Conservation (phyloP, 495 filamentous ascomycete genomes). For the Terfezia claveryi region DNA sequence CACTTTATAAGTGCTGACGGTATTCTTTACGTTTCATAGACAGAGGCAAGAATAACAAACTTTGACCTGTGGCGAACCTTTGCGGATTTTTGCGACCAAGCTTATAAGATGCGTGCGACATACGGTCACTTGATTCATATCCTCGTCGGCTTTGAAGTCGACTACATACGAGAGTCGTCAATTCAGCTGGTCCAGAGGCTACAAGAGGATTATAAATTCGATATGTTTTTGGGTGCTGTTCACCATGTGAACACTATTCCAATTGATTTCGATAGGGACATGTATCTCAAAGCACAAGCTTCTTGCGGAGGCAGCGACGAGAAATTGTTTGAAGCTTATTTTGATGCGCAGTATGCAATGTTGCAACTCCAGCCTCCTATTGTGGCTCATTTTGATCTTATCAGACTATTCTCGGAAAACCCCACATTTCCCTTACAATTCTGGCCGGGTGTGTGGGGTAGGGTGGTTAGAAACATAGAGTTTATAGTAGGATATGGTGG, state of each 20-base stretch:
- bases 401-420: slow-evolving; percentile 41
- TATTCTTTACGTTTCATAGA: slow-evolving; percentile 3
- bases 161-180: slow-evolving; percentile 65
- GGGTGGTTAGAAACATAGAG: slow-evolving; percentile 48
- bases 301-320: slow-evolving; percentile 36
- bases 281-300: slow-evolving; percentile 36
- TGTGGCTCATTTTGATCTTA: slow-evolving; percentile 85
- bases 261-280: slow-evolving; percentile 58
- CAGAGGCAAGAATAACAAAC: slow-evolving; percentile 4
- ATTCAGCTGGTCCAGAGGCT: slow-evolving; percentile 33
- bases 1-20: background rate
- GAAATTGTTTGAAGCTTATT: slow-evolving; percentile 54
- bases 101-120: slow-evolving; percentile 14
- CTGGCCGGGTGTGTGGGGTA: slow-evolving; percentile 40
- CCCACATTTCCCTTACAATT: background rate
- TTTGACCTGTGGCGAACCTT: slow-evolving; percentile 12
- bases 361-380: slow-evolving; percentile 54
- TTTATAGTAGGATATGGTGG: slow-evolving; percentile 51
- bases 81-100: slow-evolving; percentile 7
- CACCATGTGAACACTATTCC: slow-evolving; percentile 73
- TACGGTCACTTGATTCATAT: slow-evolving; percentile 55
- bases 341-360: slow-evolving; percentile 70
- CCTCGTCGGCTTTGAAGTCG: slow-evolving; percentile 75
- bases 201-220: slow-evolving; percentile 37
- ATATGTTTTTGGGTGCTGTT: slow-evolving; percentile 77